phyloP scores from a whole-genome alignment of 768 basidiomycete genomes.

The Strobilomyces dryophilus region DNA sequence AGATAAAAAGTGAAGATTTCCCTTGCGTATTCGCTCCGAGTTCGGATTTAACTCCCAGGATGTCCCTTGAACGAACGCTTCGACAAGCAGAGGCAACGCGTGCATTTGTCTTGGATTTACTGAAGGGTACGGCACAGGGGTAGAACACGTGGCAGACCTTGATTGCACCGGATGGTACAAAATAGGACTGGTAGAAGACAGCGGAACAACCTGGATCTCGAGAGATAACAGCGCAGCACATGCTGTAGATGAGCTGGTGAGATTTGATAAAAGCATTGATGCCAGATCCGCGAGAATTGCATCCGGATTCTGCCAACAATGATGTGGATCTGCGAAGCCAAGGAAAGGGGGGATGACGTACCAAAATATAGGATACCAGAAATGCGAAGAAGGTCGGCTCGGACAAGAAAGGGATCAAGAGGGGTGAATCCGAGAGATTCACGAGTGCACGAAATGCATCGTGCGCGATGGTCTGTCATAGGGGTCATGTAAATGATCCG shows the following conservation, averaged over 20 bases:
- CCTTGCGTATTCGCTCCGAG: conserved; percentile 58
- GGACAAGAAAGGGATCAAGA: conserved; percentile 60
- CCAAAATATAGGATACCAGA: conserved; percentile 85
- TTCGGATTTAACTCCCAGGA: conserved; percentile 46
- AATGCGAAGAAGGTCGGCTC: conserved; percentile 75
- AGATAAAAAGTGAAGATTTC: conserved; percentile 84
- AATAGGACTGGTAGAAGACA: conserved; percentile 40
- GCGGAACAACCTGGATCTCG: conserved; percentile 58
- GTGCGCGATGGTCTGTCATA: conserved; percentile 74
- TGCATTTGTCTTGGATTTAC: conserved; percentile 48
- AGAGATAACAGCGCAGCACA: conserved; percentile 62
- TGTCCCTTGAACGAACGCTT: conserved; percentile 82
- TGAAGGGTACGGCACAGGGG: conserved; percentile 68
- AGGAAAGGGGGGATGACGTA: conserved; percentile 37
- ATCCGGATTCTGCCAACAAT: conserved; percentile 66
- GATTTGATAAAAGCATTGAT: conserved; percentile 96
- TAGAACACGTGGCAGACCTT: conserved; percentile 72
- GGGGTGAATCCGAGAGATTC: conserved; percentile 84
- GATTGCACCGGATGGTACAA: conserved; percentile 72
- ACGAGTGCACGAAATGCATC: conserved; percentile 93
- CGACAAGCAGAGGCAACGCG: conserved; percentile 79
- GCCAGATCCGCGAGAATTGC: conserved; percentile 91
- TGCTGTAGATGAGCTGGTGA: conserved; percentile 70
- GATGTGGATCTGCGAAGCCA: conserved; percentile 6
- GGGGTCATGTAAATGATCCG: conserved; percentile 14